Conservation (phyloP, 495 filamentous ascomycete species). For the Mytilinidion resinicola region DNA sequence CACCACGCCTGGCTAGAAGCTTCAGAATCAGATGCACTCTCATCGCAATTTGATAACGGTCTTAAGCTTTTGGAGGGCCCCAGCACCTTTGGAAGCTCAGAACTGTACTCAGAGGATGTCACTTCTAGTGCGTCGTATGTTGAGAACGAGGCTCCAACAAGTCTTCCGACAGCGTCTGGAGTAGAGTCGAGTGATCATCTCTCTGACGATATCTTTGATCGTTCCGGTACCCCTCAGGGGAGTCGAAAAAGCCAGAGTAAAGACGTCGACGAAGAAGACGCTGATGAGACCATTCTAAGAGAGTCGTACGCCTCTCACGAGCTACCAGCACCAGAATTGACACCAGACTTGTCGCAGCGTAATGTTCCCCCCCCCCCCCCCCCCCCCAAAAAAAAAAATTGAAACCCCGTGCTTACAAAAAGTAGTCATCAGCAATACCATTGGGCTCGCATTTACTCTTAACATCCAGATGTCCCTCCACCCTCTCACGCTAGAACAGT, state of each 20-base stretch:
- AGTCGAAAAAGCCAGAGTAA: slow-evolving; percentile 1
- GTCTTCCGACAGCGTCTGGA: too few species aligned
- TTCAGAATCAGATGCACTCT: background rate
- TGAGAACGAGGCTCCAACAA: too few species aligned
- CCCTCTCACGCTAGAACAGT: slow-evolving; percentile 38
- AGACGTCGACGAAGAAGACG: slow-evolving; percentile 1
- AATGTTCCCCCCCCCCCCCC: slow-evolving; percentile 8
- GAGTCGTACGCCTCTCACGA: background rate
- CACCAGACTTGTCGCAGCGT: slow-evolving; percentile 6
- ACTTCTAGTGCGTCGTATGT: too few species aligned
- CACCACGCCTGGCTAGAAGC: slow-evolving; percentile 36
- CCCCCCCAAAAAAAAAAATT: background rate
- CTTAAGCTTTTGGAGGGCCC: too few species aligned
- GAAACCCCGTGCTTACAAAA: background rate
- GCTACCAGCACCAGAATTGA: background rate
- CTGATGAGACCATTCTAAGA: slow-evolving; percentile 24
- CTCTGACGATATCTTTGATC: too few species aligned
- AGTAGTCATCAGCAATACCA: background rate
- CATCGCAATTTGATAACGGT: too few species aligned
- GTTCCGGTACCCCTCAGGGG: too few species aligned
- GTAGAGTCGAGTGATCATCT: too few species aligned
- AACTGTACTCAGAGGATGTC: too few species aligned
- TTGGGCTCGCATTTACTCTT: slow-evolving; percentile 23
- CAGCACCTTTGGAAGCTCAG: too few species aligned
- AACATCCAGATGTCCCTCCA: slow-evolving; percentile 43